These are phyloP conservation scores for Saturnispora serradocipensis DNA, from an alignment of 805 yeast genomes.

Conservation along the genomic window DNA sequence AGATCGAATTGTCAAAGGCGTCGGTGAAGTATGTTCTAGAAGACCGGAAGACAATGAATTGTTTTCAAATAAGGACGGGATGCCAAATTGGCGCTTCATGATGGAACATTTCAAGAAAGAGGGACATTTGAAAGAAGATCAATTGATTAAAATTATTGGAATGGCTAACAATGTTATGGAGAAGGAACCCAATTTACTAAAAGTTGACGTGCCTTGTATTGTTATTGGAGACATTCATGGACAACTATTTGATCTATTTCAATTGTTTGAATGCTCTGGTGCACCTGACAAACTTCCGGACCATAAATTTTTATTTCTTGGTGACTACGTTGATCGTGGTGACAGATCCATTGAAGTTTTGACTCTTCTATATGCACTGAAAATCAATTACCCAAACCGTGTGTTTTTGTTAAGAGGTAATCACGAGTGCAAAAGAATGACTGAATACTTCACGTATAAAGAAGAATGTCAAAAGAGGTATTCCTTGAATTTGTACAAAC, in stretches of 20 bases:
- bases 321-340: constrained; percentile 96
- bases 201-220: constrained; percentile 84
- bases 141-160: constrained; percentile 55
- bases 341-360: constrained; percentile 82
- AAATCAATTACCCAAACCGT: constrained; percentile 62
- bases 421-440: constrained; percentile 89
- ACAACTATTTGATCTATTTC: constrained; percentile 86
- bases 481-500: constrained; percentile 53
- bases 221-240: constrained; percentile 97
- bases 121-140: constrained; percentile 68
- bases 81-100: constrained; percentile 67
- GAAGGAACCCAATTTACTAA: constrained; percentile 68
- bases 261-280: constrained; percentile 88
- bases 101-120: constrained; percentile 68
- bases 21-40: constrained; percentile 54
- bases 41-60: constrained; percentile 61
- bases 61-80: constrained; percentile 43
- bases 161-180: constrained; percentile 54
- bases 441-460: constrained; percentile 90
- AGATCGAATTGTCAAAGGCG: constrained; percentile 45
- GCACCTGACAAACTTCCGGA: constrained; percentile 45
- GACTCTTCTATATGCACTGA: constrained; percentile 67
- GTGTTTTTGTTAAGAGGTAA: constrained; percentile 85
- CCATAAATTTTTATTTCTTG: constrained; percentile 76
- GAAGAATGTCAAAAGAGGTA: constrained; percentile 86